These are phyloP conservation scores for Lasiosphaeriaceae sp. DNA, from an alignment of 495 filamentous ascomycete species.

Conservation along the genomic window DNA sequence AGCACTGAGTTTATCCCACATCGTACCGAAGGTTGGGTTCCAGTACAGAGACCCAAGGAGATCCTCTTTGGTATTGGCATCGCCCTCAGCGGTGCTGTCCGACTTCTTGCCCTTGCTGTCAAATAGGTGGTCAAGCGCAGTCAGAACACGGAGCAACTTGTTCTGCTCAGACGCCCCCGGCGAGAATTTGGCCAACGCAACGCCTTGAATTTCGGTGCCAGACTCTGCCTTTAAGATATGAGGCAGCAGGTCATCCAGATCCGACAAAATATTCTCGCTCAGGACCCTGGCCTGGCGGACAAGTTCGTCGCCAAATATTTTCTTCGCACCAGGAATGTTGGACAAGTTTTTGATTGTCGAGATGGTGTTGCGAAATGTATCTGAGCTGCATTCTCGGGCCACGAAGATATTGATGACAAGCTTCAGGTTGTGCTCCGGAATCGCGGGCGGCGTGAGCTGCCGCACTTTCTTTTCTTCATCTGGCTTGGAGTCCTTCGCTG, in stretches of 20 bases:
- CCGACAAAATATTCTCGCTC: constrained; percentile 75
- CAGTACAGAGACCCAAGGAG: constrained; percentile 84
- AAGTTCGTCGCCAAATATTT: constrained; percentile 86
- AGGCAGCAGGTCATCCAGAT: constrained; percentile 80
- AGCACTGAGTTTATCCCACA: constrained; percentile 93
- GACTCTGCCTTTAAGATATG: constrained; percentile 83
- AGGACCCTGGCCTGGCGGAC: constrained; percentile 79
- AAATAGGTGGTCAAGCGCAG: constrained; percentile 93
- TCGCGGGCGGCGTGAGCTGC: constrained; percentile 73
- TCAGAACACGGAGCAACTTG: constrained; percentile 88
- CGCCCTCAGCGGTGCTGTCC: constrained; percentile 51
- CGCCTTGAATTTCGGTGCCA: constrained; percentile 89
- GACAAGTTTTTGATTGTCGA: constrained; percentile 98
- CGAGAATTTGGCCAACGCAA: constrained; percentile 93
- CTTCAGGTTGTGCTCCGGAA: constrained; percentile 85
- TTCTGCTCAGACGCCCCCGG: constrained; percentile 92
- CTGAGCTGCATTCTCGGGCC: constrained; percentile 90
- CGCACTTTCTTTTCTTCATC: constrained; percentile 62
- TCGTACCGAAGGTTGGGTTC: constrained; percentile 77
- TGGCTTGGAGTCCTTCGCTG: constrained; percentile 52
- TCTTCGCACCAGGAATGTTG: constrained; percentile 82
- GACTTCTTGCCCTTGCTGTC: constrained; percentile 64
- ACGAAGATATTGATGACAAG: constrained; percentile 94
- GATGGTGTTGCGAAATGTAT: constrained; percentile 94
- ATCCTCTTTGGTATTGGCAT: constrained; percentile 65